Evolutionary conservation across 1,284 basidiomycete genomes (phyloP).

Genomic region (Entoloma clypeatum): DNA sequence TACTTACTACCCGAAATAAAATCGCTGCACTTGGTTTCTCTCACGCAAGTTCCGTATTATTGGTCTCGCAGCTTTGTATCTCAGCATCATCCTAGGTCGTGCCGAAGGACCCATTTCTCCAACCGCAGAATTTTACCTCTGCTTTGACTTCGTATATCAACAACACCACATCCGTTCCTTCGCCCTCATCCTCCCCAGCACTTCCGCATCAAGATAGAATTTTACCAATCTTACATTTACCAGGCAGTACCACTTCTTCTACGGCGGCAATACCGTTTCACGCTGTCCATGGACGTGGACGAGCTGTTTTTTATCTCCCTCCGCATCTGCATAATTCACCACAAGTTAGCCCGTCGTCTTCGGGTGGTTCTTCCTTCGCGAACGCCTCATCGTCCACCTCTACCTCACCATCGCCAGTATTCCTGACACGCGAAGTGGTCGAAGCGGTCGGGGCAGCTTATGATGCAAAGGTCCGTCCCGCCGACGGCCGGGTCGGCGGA

Average conservation of each 20-base stretch:
- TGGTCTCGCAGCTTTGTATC: conserved; percentile 7
- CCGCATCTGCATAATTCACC: conserved; percentile 4
- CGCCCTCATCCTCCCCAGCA: conserved; percentile 31
- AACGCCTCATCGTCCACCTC: conserved; percentile 7
- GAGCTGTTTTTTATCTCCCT: conserved; percentile 10
- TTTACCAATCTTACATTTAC: conserved; percentile 8
- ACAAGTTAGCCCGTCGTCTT: conserved; percentile 9
- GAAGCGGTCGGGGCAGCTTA: conserved; percentile 48
- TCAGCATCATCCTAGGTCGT: conserved; percentile 34
- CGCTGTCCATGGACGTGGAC: no score
- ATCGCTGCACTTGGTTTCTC: conserved; percentile 48
- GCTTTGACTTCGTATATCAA: no score
- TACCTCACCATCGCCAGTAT: conserved; percentile 11
- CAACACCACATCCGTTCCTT: conserved; percentile 45
- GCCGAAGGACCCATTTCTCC: conserved; percentile 74
- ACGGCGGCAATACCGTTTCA: no score
- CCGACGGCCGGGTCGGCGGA: conserved; percentile 59
- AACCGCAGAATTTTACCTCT: no score
- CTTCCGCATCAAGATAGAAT: conserved; percentile 7
- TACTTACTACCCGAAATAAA: conserved; percentile 64
- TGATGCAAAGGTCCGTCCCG: conserved; percentile 46
- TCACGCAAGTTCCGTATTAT: conserved; percentile 33
- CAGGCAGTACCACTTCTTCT: no score
- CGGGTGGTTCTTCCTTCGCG: conserved; percentile 10
- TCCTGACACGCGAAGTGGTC: conserved; percentile 48